A percentile compares a stretch with the other conserved stretches of the same genome.
These are phyloP conservation scores for Calonectria hawksworthii DNA, from an alignment of 2,329 filamentous ascomycete genomes.

Conservation along the genomic window DNA sequence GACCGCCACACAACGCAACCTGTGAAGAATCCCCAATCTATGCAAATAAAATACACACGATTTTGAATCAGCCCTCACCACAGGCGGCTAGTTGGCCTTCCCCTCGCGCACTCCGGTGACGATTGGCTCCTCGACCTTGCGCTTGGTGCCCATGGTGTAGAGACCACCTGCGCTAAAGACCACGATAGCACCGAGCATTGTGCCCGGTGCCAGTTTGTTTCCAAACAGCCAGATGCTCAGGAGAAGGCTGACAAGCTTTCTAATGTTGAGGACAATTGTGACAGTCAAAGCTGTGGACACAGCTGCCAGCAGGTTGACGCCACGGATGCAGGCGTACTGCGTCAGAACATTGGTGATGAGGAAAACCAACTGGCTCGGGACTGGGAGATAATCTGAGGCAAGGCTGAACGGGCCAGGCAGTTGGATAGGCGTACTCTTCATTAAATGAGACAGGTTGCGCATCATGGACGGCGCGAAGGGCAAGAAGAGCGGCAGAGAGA, in stretches of 20 bases:
- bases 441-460: conserved; percentile 74
- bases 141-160: conserved; percentile 81
- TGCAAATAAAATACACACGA: background rate
- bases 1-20: background rate
- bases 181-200: conserved; percentile 83
- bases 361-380: conserved; percentile 80
- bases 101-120: conserved; percentile 22
- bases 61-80: background rate
- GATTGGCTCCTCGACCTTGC: conserved; percentile 35
- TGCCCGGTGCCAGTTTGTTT: conserved; percentile 82
- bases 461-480: conserved; percentile 77
- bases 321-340: conserved; percentile 94
- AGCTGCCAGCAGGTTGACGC: conserved; percentile 93
- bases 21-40: conserved; percentile 27
- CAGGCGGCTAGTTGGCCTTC: conserved; percentile 35
- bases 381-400: conserved; percentile 20
- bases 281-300: conserved; percentile 93
- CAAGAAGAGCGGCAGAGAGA: conserved; percentile 82
- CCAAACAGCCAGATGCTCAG: conserved; percentile 96
- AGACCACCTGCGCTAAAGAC: conserved; percentile 93
- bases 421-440: conserved; percentile 71
- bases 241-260: conserved; percentile 92
- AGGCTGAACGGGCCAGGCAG: conserved; percentile 41
- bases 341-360: conserved; percentile 85
- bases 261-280: conserved; percentile 94